These are phyloP conservation scores for Plasmodium blacklocki DNA, from an alignment of 169 alveolate species.

Conservation along the genomic window DNA sequence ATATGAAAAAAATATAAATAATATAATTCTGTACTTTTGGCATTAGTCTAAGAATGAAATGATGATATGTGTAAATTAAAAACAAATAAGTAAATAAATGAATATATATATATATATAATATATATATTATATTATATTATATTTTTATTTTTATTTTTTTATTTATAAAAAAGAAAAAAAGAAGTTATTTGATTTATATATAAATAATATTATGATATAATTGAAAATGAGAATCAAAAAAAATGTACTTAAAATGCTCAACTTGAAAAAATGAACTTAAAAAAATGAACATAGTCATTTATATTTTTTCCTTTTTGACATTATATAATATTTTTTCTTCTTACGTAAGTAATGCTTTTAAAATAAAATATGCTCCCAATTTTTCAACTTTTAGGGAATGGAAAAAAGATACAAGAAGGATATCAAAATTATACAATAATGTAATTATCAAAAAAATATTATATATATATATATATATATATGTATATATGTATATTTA, in stretches of 20 bases:
- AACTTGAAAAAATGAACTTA: conserved; percentile 2
- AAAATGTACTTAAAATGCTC: neutral
- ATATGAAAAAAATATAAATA: no score
- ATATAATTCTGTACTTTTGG: no score
- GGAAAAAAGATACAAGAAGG: conserved; percentile 2
- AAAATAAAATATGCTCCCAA: conserved; percentile 9
- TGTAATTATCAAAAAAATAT: conserved; percentile 4
- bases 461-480: neutral
- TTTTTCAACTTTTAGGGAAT: neutral
- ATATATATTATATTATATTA: no score
- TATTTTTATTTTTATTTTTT: no score
- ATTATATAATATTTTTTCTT: conserved; percentile 6
- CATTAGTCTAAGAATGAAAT: no score
- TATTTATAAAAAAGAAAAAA: no score
- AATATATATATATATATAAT: no score
- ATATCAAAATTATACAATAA: conserved; percentile 23
- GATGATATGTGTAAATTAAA: no score
- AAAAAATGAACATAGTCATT: conserved; percentile 48
- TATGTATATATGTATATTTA: neutral
- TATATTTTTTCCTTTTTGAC: conserved; percentile 5
- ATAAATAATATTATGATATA: neutral
- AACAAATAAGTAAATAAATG: no score
- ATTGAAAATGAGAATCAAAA: neutral
- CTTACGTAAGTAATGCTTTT: conserved; percentile 16
- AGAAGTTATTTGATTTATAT: no score